Conservation (phyloP, 2,329 filamentous ascomycete species). For the Diaporthe amygdali region DNA sequence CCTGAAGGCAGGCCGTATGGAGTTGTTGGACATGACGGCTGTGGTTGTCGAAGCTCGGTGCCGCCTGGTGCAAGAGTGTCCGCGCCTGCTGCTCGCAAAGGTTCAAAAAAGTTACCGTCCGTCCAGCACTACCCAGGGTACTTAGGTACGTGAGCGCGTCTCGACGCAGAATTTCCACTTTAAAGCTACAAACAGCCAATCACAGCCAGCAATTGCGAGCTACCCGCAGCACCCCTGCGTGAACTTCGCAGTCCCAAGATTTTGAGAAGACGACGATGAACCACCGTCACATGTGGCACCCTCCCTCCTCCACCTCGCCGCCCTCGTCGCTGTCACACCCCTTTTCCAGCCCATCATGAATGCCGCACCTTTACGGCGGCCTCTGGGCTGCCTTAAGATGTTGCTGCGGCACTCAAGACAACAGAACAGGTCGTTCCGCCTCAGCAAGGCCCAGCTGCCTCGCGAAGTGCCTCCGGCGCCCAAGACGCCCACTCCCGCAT, state of each 20-base stretch:
- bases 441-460: slow-evolving; percentile 20
- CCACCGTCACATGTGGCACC: slow-evolving; percentile 12
- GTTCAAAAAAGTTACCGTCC: slow-evolving; percentile 22
- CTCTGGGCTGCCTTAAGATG: slow-evolving; percentile 73
- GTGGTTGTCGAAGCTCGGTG: slow-evolving; percentile 9
- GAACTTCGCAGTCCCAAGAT: slow-evolving; percentile 19
- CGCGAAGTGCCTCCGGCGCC: slow-evolving; percentile 24
- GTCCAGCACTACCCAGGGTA: background rate
- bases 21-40: slow-evolving; percentile 30
- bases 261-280: slow-evolving; percentile 27
- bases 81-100: slow-evolving; percentile 18
- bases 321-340: slow-evolving; percentile 19
- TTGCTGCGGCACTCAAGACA: slow-evolving; percentile 64
- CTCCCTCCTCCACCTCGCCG: background rate
- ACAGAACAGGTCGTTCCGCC: slow-evolving; percentile 35
- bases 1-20: slow-evolving; percentile 29
- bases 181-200: slow-evolving; percentile 11
- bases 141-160: background rate
- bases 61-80: slow-evolving; percentile 2
- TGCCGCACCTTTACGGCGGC: slow-evolving; percentile 66
- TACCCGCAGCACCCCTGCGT: slow-evolving; percentile 5
- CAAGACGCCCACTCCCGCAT: slow-evolving; percentile 36
- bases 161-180: background rate
- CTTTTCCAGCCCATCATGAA: slow-evolving; percentile 54
- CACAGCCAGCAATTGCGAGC: background rate